Evolutionary conservation across 2,329 filamentous ascomycete species (phyloP).

Genomic region (Fusarium subtropicale): DNA sequence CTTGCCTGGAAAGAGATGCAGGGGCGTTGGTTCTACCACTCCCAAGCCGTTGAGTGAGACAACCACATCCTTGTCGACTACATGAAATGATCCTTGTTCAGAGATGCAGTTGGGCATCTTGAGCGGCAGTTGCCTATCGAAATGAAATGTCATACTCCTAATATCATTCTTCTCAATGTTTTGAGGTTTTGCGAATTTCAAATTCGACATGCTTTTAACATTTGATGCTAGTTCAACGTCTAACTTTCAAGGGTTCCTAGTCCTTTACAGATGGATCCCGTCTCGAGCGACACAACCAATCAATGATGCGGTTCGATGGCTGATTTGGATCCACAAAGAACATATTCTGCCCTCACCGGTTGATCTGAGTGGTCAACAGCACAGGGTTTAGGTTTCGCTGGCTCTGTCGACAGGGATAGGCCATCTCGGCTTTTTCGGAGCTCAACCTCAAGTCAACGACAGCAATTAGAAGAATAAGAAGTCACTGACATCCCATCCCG

Average conservation of each 20-base stretch:
- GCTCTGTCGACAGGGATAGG: not conserved
- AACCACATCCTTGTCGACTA: conserved; percentile 6
- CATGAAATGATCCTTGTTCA: conserved; percentile 24
- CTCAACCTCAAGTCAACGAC: not conserved
- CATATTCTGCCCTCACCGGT: conserved; percentile 32
- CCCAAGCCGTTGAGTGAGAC: conserved; percentile 29
- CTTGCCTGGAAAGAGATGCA: conserved; percentile 29
- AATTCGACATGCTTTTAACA: not conserved
- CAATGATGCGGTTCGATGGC: not conserved
- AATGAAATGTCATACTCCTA: not conserved
- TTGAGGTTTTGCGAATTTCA: conserved; percentile 6
- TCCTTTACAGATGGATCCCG: conserved; percentile 14
- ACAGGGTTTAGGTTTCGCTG: conserved; percentile 7
- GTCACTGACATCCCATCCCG: not conserved
- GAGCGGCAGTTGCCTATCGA: not conserved
- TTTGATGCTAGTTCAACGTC: conserved; percentile 19
- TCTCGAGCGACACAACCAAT: conserved; percentile 15
- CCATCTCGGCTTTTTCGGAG: not conserved
- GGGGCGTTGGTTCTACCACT: conserved; percentile 31
- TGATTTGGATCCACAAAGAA: conserved; percentile 16
- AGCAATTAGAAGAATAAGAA: not conserved
- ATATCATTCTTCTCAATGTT: not conserved
- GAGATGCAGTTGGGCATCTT: conserved; percentile 14
- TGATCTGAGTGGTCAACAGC: conserved; percentile 18
- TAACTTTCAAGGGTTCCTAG: conserved; percentile 22